A percentile compares a stretch with the other conserved stretches of the same genome.
phyloP scores from a whole-genome alignment of 1,284 basidiomycete genomes.

The Tylopilus orsonianus region DNA sequence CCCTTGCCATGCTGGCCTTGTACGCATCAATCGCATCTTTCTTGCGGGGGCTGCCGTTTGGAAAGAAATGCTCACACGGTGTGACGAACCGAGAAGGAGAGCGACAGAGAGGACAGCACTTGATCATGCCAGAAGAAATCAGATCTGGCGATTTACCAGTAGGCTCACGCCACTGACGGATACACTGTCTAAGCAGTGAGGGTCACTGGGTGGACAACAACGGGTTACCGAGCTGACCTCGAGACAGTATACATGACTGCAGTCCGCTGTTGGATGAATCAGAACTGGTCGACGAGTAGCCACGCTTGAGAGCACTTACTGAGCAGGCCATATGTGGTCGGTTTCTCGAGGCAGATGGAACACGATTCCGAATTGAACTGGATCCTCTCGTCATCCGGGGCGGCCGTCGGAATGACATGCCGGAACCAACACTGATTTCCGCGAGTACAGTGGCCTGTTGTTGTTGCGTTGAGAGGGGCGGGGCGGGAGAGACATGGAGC shows the following conservation, averaged over 20 bases:
- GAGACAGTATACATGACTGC: constrained; percentile 73
- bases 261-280: constrained; percentile 47
- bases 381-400: constrained; percentile 24
- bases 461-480: not conserved
- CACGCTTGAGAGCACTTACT: constrained; percentile 38
- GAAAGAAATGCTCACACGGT: constrained; percentile 66
- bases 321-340: constrained; percentile 64
- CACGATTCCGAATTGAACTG: constrained; percentile 44
- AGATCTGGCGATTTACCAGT: constrained; percentile 50
- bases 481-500: constrained; percentile 9
- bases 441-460: constrained; percentile 59
- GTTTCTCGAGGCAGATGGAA: constrained; percentile 72
- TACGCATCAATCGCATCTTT: constrained; percentile 51
- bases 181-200: constrained; percentile 48
- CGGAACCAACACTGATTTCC: constrained; percentile 73
- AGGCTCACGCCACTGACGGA: constrained; percentile 70
- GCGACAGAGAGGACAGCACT: constrained; percentile 76
- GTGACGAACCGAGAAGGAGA: constrained; percentile 60
- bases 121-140: constrained; percentile 55
- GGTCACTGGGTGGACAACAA: constrained; percentile 2
- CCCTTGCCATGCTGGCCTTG: constrained; percentile 66
- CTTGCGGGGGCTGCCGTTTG: constrained; percentile 53
- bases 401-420: constrained; percentile 42
- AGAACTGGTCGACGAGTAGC: constrained; percentile 7
- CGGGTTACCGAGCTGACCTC: constrained; percentile 40